These are phyloP conservation scores for Pulveroboletus sp. DNA, from an alignment of 768 basidiomycete genomes.

Conservation along the genomic window DNA sequence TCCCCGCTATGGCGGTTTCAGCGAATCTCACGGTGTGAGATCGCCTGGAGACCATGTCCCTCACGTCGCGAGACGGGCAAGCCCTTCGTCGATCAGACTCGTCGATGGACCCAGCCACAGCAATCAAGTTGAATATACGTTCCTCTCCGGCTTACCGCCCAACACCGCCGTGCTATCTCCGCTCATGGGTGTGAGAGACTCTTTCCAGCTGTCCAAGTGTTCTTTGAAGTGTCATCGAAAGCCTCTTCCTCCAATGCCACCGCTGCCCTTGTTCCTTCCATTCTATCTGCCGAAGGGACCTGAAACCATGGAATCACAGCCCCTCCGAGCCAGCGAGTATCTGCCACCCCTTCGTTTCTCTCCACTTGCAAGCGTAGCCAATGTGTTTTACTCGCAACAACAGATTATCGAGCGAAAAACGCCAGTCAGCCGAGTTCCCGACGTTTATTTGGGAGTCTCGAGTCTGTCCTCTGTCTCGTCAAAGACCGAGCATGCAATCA, in stretches of 20 bases:
- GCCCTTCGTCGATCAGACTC: constrained; percentile 24
- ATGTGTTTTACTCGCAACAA: constrained; percentile 1
- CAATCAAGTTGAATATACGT: constrained; percentile 18
- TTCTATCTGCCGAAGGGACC: not conserved
- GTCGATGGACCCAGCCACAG: constrained; percentile 13
- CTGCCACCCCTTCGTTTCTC: constrained; percentile 21
- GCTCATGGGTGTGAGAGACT: constrained; percentile 23
- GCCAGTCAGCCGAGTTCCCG: too few species aligned
- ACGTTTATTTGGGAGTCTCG: too few species aligned
- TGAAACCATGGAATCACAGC: not conserved
- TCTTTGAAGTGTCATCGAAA: constrained; percentile 11
- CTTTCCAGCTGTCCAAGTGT: constrained; percentile 23
- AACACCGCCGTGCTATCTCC: constrained; percentile 15
- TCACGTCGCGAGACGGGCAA: constrained; percentile 6
- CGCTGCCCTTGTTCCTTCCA: constrained; percentile 15
- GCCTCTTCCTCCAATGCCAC: constrained; percentile 19
- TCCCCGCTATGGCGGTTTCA: constrained; percentile 1
- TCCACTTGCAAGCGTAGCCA: constrained; percentile 9
- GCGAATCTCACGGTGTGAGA: not conserved
- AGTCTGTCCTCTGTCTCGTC: too few species aligned
- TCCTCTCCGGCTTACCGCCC: constrained; percentile 24
- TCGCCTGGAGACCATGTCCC: not conserved
- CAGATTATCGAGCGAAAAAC: not conserved
- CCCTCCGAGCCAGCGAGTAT: not conserved
- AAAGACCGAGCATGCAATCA: too few species aligned